Conservation (phyloP, 306 rosid species). For the Quercus ilex region DNA sequence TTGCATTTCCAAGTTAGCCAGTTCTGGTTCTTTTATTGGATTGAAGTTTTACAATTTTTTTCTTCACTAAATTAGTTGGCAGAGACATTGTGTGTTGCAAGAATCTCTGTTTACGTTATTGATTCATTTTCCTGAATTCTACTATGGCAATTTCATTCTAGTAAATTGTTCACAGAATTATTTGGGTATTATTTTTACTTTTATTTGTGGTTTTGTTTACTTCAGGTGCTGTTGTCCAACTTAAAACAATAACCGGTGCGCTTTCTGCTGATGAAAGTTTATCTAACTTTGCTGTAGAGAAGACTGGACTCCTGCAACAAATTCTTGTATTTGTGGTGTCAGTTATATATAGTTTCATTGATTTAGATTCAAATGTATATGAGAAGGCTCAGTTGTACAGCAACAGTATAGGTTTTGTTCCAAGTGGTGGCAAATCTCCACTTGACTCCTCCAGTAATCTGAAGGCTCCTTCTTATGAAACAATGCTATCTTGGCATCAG, state of each 20-base stretch:
- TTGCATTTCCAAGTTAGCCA: neutral
- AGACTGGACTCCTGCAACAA: conserved; percentile 65
- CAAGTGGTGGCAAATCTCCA: conserved; percentile 36
- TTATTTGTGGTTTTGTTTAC: conserved; percentile 31
- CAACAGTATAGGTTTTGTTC: conserved; percentile 38
- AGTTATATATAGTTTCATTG: conserved; percentile 67
- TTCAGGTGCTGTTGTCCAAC: conserved; percentile 90
- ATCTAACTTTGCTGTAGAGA: conserved; percentile 54
- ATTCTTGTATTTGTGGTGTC: conserved; percentile 73
- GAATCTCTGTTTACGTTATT: neutral
- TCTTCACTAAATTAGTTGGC: neutral
- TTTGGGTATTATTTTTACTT: conserved; percentile 13
- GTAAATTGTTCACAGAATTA: neutral
- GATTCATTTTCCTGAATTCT: neutral
- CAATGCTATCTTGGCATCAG: conserved; percentile 78
- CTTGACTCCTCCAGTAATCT: conserved; percentile 52
- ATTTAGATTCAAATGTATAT: conserved; percentile 57
- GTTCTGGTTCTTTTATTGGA: neutral
- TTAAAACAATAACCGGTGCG: conserved; percentile 76
- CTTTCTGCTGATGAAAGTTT: conserved; percentile 65
- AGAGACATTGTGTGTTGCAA: neutral
- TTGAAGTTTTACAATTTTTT: neutral
- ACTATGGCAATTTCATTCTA: neutral
- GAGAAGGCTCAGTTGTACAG: conserved; percentile 50
- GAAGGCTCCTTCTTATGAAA: conserved; percentile 58